Evolutionary conservation across 1,139 yeast species (phyloP).

Genomic region (Debaryomycetaceae sp.): DNA sequence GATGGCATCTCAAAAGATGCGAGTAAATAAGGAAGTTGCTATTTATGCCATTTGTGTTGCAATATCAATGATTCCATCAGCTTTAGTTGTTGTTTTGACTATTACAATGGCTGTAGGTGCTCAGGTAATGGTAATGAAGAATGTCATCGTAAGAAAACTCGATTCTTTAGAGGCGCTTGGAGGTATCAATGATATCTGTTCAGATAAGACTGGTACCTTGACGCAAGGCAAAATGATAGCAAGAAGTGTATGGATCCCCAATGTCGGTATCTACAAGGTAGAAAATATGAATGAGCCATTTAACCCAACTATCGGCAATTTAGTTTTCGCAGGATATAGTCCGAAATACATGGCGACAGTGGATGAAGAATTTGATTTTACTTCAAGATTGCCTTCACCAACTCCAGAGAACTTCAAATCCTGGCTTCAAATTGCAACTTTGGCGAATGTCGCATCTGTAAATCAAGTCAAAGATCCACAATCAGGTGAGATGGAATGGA

Average conservation of each 20-base stretch:
- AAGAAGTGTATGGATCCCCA: constrained; percentile 74
- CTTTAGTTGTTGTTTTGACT: constrained; percentile 75
- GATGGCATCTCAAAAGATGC: constrained; percentile 72
- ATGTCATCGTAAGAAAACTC: constrained; percentile 74
- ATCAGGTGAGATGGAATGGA: constrained; percentile 51
- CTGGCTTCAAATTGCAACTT: constrained; percentile 61
- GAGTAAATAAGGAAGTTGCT: constrained; percentile 68
- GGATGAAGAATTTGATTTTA: constrained; percentile 36
- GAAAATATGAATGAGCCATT: constrained; percentile 64
- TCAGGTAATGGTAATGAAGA: constrained; percentile 66
- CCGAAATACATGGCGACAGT: constrained; percentile 39
- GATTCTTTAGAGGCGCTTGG: constrained; percentile 81
- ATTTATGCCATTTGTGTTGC: constrained; percentile 84
- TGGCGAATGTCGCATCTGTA: constrained; percentile 72
- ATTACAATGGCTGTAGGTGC: constrained; percentile 89
- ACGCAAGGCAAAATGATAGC: constrained; percentile 81
- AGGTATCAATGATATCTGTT: constrained; percentile 76
- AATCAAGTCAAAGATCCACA: constrained; percentile 37
- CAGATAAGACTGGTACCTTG: constrained; percentile 80
- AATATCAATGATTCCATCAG: constrained; percentile 79
- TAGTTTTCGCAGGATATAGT: constrained; percentile 39
- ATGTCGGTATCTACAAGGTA: constrained; percentile 63
- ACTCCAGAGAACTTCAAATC: constrained; percentile 27
- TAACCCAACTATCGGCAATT: constrained; percentile 66
- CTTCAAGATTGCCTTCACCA: constrained; percentile 21